Evolutionary conservation across 352 stramenopile species (phyloP).

Genomic region (Globisporangium heterothallicum): DNA sequence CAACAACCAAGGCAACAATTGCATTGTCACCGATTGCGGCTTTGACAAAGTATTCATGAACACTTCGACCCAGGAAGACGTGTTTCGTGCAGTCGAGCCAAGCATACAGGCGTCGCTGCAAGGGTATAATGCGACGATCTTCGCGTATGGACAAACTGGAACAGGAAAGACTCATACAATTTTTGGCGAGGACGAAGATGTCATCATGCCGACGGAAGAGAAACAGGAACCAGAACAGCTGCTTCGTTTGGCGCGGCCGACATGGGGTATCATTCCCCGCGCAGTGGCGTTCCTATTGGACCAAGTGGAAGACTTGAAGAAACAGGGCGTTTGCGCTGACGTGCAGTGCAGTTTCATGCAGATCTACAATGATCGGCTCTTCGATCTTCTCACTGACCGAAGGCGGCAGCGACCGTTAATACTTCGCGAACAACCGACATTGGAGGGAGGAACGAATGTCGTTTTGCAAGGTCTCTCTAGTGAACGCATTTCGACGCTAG

Average conservation of each 20-base stretch:
- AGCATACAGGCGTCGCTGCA: slow-evolving; percentile 63
- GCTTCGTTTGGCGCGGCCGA: slow-evolving; percentile 3
- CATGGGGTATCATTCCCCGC: slow-evolving; percentile 79
- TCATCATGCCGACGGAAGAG: not conserved
- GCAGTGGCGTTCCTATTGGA: slow-evolving; percentile 68
- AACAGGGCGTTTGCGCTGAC: slow-evolving; percentile 22
- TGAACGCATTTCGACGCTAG: slow-evolving; percentile 30
- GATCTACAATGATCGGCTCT: slow-evolving; percentile 94
- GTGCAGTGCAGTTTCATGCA: slow-evolving; percentile 88
- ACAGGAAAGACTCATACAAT: slow-evolving; percentile 92
- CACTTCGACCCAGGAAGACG: slow-evolving; percentile 56
- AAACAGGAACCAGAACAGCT: slow-evolving; percentile 1
- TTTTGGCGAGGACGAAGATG: slow-evolving; percentile 54
- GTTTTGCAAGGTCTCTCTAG: slow-evolving; percentile 56
- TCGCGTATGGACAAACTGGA: slow-evolving; percentile 90
- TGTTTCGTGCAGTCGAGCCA: slow-evolving; percentile 68
- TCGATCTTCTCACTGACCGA: slow-evolving; percentile 82
- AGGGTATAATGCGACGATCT: slow-evolving; percentile 89
- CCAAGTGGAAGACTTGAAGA: slow-evolving; percentile 8
- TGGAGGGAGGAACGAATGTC: slow-evolving; percentile 50
- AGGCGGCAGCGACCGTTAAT: slow-evolving; percentile 62
- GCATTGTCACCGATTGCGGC: slow-evolving; percentile 46
- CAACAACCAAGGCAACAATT: slow-evolving; percentile 12
- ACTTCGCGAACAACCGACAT: slow-evolving; percentile 52
- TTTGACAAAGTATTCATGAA: slow-evolving; percentile 77